Base-by-base conservation (phyloP, 306 rosid genomes). In the Rubus idaeus region DNA sequence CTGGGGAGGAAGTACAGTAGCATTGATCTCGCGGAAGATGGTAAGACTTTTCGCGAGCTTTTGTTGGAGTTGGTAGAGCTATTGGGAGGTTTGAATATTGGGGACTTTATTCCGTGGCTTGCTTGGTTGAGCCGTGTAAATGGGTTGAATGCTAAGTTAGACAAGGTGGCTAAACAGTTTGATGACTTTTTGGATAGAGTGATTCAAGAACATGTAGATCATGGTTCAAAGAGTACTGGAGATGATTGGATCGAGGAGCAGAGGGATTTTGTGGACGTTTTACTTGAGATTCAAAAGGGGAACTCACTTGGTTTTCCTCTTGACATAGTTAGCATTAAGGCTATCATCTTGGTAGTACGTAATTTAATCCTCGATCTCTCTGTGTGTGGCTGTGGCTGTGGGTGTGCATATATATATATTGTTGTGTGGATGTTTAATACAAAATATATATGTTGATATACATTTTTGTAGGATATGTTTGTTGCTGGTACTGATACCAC, bases 1-100 rank as follows among this genome's bases (percentile, higher is more conserved):
- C 75, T 87, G 13, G 93, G 96, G 23, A 84, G 75, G 55, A 91
- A 87, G 65, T 86, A 87, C 30, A 30, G 76, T 1, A 83, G 23
- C 8, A 30, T 30, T 2, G 35, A 30, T 30, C 2, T 1, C 35
- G 35, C 35, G 35, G 80, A 70, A 39, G 80, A 39, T 4, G 85
- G 76, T 41, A 56, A 8, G 62, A 70, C n/a, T 6, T 87, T 89
- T 7, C 66, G 6, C 35, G 14, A 55, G 58, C 40, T 89, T 45
- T 2, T 89, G 12, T 2, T 13, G 61, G 78, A 81, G 21, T 76
- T 91, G 8, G 17, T 0, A 1, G 79, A 81, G 53, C 10, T 85
- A 14, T 47, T 88, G 69, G 88, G 92, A 70, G 2, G 11, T 68
- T 62, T 74, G 5, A n/a, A 42, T 53, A 18, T 88, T 8, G 83